Evolutionary conservation across 2,329 filamentous ascomycete genomes (phyloP), one percentile per base, ranked within the genome.

Genomic region (Chaetomium strumarium): DNA sequence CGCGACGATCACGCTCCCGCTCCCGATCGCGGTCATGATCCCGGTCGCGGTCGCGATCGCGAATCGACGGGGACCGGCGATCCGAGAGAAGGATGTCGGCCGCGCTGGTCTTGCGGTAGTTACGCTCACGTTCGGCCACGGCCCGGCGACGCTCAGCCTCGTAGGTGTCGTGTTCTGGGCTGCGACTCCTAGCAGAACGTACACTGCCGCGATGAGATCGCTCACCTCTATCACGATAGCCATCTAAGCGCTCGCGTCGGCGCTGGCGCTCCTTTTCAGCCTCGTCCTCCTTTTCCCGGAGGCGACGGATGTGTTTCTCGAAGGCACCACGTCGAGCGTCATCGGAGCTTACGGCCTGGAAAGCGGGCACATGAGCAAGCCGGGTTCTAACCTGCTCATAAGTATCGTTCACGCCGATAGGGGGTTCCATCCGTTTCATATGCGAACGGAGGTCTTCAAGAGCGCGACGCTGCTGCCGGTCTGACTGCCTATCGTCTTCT

Each of bases 141-240:
- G 92, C 92, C 69, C 92, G 93, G 64, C 90, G 86, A 60, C 93
- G 84, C 67, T 99, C 93, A 55, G 91, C 93, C 70, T 97, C 93
- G 69, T 99, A 99, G 17, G 89, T 83, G 72, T 99, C 91, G 53
- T 83, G 81, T 69, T 97, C 93, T n/a, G 90, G 91, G 62, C 86
- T 91, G 63, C 90, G 89, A 66, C 88, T 95, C 62, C 88, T 76
- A 61, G 72, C 71, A 64, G 75, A 71, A 63, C 80, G 79, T 60
- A 72, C 75, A 61, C 75, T 73, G 64, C 74, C 73, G 60, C 81
- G 80, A 68, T 84, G 80, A 71, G 79, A 76, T 72, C 80, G 76
- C 70, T 85, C 83, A 74, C 79, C 78, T 64, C 78, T 76, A 41
- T 82, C 83, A 63, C 86, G 81, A 60, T 58, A 53, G 48, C 75